These are phyloP conservation scores for Pisolithus tinctorius DNA, from an alignment of 768 basidiomycete species.

Conservation along the genomic window DNA sequence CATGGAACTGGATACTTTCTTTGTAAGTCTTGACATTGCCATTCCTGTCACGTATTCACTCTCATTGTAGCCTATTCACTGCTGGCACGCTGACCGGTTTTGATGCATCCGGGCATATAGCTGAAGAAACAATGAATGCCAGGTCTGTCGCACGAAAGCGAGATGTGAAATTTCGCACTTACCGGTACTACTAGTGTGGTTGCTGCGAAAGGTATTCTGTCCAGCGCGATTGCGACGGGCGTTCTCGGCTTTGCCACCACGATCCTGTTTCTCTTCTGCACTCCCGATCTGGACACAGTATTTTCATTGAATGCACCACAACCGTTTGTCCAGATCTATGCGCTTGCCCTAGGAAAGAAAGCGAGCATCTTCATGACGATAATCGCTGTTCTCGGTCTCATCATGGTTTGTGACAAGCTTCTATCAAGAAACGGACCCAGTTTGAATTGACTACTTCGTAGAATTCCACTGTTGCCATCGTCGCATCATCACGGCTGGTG, in stretches of 20 bases:
- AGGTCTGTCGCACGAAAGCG: slow-evolving; percentile 29
- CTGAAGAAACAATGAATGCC: slow-evolving; percentile 85
- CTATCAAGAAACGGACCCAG: not conserved
- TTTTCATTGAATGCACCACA: slow-evolving; percentile 80
- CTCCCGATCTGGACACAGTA: slow-evolving; percentile 67
- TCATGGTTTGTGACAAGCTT: slow-evolving; percentile 48
- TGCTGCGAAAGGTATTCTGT: slow-evolving; percentile 79
- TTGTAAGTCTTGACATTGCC: slow-evolving; percentile 44
- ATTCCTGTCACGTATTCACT: not conserved
- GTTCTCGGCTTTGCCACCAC: slow-evolving; percentile 71
- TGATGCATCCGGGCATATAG: slow-evolving; percentile 83
- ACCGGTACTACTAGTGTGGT: slow-evolving; percentile 42
- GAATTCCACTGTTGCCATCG: slow-evolving; percentile 85
- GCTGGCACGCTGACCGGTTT: slow-evolving; percentile 88
- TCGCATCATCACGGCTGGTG: slow-evolving; percentile 82
- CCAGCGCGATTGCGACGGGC: slow-evolving; percentile 71
- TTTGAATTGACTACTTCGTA: slow-evolving; percentile 20
- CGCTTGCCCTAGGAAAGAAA: slow-evolving; percentile 71
- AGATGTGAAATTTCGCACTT: not conserved
- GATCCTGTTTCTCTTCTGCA: slow-evolving; percentile 81
- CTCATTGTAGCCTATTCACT: slow-evolving; percentile 63
- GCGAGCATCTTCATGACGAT: slow-evolving; percentile 84
- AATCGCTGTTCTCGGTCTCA: slow-evolving; percentile 77
- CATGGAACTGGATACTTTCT: slow-evolving; percentile 89
- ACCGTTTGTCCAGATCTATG: slow-evolving; percentile 87